Evolutionary conservation across 2,329 filamentous ascomycete species (phyloP), one percentile per base, ranked within the genome.

Genomic region (Grosmannia serpens): DNA sequence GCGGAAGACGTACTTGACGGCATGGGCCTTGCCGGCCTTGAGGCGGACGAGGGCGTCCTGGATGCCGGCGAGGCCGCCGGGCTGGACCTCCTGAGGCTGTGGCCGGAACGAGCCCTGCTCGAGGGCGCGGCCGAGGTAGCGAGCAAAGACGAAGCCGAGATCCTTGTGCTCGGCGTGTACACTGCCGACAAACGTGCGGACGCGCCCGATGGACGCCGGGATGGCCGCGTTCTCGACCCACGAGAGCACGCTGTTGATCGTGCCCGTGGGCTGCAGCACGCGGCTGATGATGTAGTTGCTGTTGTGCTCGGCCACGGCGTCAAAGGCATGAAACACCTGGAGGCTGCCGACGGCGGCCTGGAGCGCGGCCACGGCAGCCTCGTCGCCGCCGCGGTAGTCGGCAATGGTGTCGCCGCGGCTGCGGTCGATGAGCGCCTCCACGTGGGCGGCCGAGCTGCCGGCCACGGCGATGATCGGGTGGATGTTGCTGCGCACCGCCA

Each of bases 1-100:
- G 3, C 63, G 71, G 63, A 81, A 79, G 0, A 86, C 76, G 70
- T 83, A 85, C 69, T 86, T 86, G 1, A 79, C 73, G 2, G 76
- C 83, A 64, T 77, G 82, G 15, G 77, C 80, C 65, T 78, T 81
- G 0, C 82, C 82, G 24, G 72, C 72, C 64, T 75, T 77, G 65
- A 86, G 65, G 62, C 79, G 74, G 61, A 66, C 67, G 67, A 85
- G 66, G 1, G 70, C 81, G 44, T 65, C 67, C 63, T 82, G 70
- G 5, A 84, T 67, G 3, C 80, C 80, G 17, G 64, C 71, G 55
- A 84, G 63, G 0, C 80, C 81, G 5, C 78, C 77, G 0, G 71
- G 67, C 9, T 79, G 67, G 15, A 81, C 71, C 65, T 80, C 74
- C 58, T 71, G 67, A 26, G 77, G 77, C 65, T 80, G 77, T 29